Conservation (phyloP, 2,329 filamentous ascomycete genomes). For the Aureobasidium pullulans region DNA sequence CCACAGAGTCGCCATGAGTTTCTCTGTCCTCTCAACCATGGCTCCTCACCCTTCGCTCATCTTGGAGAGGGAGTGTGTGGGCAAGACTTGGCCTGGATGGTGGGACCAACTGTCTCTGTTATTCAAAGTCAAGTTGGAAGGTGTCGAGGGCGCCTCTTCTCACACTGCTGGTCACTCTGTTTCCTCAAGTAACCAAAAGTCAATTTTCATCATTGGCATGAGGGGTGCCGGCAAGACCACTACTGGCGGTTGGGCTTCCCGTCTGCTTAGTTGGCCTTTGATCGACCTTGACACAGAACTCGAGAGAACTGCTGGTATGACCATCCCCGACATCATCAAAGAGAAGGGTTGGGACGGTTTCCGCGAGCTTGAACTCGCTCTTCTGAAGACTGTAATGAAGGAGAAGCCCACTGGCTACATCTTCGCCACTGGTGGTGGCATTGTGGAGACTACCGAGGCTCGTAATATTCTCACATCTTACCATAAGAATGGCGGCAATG, state of each 20-base stretch:
- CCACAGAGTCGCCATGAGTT: constrained; percentile 96
- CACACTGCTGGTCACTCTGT: constrained; percentile 29
- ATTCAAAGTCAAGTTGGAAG: constrained; percentile 71
- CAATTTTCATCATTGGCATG: constrained; percentile 95
- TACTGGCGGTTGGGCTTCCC: constrained; percentile 76
- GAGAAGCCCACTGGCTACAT: constrained; percentile 70
- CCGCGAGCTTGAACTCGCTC: constrained; percentile 65
- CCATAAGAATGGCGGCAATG: constrained; percentile 68
- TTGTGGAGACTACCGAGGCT: constrained; percentile 79
- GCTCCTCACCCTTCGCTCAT: constrained; percentile 67
- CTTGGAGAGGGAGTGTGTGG: constrained; percentile 83
- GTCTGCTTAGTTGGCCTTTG: constrained; percentile 66
- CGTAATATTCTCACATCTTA: constrained; percentile 68
- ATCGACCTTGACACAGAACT: constrained; percentile 84
- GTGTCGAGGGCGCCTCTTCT: constrained; percentile 53
- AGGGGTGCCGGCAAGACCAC: constrained; percentile 95
- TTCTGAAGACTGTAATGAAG: constrained; percentile 66
- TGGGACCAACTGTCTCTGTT: constrained; percentile 80
- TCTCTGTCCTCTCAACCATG: constrained; percentile 75
- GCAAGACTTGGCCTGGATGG: constrained; percentile 98
- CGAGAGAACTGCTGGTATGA: constrained; percentile 63
- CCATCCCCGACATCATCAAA: constrained; percentile 80
- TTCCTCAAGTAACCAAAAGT: constrained; percentile 42
- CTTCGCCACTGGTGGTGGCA: constrained; percentile 88
- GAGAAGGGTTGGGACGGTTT: constrained; percentile 81